These are phyloP conservation scores for Polygonum aviculare DNA, from an alignment of 148 eudicot species.

Conservation along the genomic window DNA sequence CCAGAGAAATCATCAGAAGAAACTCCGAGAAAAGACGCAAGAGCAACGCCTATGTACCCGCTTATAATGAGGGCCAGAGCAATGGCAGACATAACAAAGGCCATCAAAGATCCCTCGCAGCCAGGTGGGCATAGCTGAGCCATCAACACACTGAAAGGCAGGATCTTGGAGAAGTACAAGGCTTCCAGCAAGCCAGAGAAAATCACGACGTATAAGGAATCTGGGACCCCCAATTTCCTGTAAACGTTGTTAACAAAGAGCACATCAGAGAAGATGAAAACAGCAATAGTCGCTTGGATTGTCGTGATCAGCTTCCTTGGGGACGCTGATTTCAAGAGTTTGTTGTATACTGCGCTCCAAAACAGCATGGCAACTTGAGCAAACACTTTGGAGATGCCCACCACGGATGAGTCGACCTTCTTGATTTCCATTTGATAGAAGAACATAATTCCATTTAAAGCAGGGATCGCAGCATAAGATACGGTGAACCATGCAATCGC, in stretches of 20 bases:
- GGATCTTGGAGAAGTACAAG: constrained; percentile 57
- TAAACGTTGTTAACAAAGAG: constrained; percentile 70
- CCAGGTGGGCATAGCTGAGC: constrained; percentile 88
- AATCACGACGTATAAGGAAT: constrained; percentile 54
- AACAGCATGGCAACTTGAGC: constrained; percentile 81
- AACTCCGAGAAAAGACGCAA: constrained; percentile 55
- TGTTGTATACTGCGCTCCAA: constrained; percentile 66
- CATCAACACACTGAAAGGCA: constrained; percentile 66
- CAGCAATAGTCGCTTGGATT: constrained; percentile 60
- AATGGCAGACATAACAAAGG: constrained; percentile 77
- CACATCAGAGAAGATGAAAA: constrained; percentile 68
- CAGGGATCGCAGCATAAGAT: constrained; percentile 75
- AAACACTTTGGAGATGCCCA: constrained; percentile 87
- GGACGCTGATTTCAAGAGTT: constrained; percentile 42
- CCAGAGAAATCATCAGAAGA: constrained; percentile 68
- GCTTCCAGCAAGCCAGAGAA: constrained; percentile 75
- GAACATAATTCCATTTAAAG: constrained; percentile 80
- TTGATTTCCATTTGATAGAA: constrained; percentile 72
- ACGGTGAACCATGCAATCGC: constrained; percentile 72
- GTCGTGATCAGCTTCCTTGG: constrained; percentile 60
- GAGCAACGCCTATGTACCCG: constrained; percentile 83
- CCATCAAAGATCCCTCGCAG: constrained; percentile 91
- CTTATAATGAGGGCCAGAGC: constrained; percentile 75
- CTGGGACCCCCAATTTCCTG: constrained; percentile 53
- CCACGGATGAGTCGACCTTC: constrained; percentile 56